Percentiles rank a stretch among this genome's conserved stretches.
Conservation (phyloP, 768 basidiomycete species). For the Russula sp. region DNA sequence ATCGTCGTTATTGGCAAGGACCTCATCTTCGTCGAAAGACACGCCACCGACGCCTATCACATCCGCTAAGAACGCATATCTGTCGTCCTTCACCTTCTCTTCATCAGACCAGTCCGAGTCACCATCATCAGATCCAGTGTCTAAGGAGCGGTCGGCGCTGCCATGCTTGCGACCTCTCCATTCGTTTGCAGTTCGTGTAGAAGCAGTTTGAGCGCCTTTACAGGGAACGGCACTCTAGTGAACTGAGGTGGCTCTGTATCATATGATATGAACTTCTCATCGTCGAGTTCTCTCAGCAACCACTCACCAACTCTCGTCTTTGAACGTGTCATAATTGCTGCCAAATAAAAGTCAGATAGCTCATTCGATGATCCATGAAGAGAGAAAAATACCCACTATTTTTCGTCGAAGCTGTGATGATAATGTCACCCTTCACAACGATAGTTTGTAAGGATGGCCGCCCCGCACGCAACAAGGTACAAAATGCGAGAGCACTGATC, state of each 20-base stretch:
- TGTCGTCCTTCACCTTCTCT: conserved; percentile 70
- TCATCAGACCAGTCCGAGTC: conserved; percentile 96
- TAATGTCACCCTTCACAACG: conserved; percentile 86
- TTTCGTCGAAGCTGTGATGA: conserved; percentile 75
- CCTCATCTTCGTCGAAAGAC: conserved; percentile 66
- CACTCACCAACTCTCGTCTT: conserved; percentile 77
- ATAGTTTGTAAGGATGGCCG: conserved; percentile 66
- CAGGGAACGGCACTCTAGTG: conserved; percentile 80
- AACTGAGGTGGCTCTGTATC: conserved; percentile 81
- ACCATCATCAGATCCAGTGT: conserved; percentile 75
- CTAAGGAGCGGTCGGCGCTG: conserved; percentile 50
- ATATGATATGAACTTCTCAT: conserved; percentile 30
- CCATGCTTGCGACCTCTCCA: conserved; percentile 68
- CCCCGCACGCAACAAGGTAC: conserved; percentile 64
- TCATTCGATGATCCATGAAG: not conserved
- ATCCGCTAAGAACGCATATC: conserved; percentile 80
- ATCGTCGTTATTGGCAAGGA: conserved; percentile 71
- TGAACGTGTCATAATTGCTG: conserved; percentile 97
- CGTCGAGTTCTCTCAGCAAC: not conserved
- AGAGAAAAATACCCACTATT: conserved; percentile 59
- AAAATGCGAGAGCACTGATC: conserved; percentile 79
- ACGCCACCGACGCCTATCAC: conserved; percentile 72
- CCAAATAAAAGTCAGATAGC: not conserved
- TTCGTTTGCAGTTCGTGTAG: conserved; percentile 79
- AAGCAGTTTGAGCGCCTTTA: conserved; percentile 89